Evolutionary conservation across 768 basidiomycete genomes (phyloP), one percentile per base, ranked within the genome.

Genomic region (Lentinula sp.): DNA sequence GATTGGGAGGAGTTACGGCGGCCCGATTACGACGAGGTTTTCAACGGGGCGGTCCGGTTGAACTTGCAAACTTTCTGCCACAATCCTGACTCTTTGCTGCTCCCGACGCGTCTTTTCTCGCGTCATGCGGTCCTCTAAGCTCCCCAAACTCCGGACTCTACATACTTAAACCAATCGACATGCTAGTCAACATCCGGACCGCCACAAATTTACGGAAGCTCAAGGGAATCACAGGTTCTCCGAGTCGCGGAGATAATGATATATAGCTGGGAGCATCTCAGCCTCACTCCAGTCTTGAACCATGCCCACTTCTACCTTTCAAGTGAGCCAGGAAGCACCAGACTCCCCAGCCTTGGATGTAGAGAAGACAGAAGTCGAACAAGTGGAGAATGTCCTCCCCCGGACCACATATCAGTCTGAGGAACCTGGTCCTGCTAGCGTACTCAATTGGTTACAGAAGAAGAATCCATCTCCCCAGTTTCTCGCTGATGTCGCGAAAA

Each of bases 391-490:
- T 56, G 60, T 51, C 32, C 43, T 45, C 28, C 18, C 5, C n/a
- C 32, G 13, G 20, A 10, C 57, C 16, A 35, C 60, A 32, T 58
- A 60, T 33, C 46, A 20, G 15, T 51, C 33, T 37, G 64, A 65
- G 23, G 6, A 62, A 5, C 59, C 59, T 20, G 37, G 46, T 13
- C 15, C 35, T 16, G 18, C 51, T 7, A 63, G 67, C 18, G 7
- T 68, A 3, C 36, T 64, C 20, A 61, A 62, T n/a, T 60, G 61
- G 32, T 62, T 68, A 16, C 66, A 66, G 32, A 68, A 68, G 61
- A 66, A 64, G 43, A 65, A 68, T 49, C 62, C 67, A 0, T 61
- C 64, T 52, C 64, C 66, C 0, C 51, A 65, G 12, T 68, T 68
- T 33, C 59, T 66, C 8, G 66, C 64, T 4, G 67, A 68, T 32